A percentile compares a stretch with the other conserved stretches of the same genome.
These are phyloP conservation scores for Ajuga reptans DNA, from an alignment of 305 asterid genomes.

Conservation along the genomic window DNA sequence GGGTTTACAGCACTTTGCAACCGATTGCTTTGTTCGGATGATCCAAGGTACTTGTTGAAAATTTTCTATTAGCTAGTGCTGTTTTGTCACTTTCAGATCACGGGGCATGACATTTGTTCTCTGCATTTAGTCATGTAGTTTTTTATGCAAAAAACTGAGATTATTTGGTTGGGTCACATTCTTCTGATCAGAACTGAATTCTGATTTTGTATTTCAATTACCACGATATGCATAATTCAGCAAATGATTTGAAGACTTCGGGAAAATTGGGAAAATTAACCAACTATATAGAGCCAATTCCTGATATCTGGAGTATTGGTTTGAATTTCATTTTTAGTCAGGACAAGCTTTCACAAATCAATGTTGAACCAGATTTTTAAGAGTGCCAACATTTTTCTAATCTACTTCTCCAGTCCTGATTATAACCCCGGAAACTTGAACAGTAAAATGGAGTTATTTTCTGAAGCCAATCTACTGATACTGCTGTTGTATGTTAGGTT, in stretches of 20 bases:
- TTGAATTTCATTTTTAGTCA: not conserved
- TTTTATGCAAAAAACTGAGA: not conserved
- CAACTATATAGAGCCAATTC: not conserved
- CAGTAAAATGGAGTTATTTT: not conserved
- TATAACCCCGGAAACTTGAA: conserved; percentile 10
- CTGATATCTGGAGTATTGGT: conserved; percentile 12
- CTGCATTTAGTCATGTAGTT: not conserved
- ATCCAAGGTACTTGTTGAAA: conserved; percentile 55
- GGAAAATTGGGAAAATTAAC: not conserved
- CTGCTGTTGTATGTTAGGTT: conserved; percentile 45
- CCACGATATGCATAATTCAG: not conserved
- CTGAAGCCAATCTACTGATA: conserved; percentile 23
- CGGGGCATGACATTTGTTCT: not conserved
- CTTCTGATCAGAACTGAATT: not conserved
- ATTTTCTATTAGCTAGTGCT: conserved; percentile 3
- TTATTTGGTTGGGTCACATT: not conserved
- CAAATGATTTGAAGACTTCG: not conserved
- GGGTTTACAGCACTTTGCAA: conserved; percentile 98
- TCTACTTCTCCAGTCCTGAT: not conserved
- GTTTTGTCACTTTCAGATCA: conserved; percentile 15
- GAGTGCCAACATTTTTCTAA: too few relatives aligned
- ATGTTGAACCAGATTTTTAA: not conserved
- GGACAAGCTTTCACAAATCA: not conserved
- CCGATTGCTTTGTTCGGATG: conserved; percentile 88
- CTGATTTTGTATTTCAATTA: not conserved